Conservation (phyloP, 805 yeast genomes). For the Candida verbasci region DNA sequence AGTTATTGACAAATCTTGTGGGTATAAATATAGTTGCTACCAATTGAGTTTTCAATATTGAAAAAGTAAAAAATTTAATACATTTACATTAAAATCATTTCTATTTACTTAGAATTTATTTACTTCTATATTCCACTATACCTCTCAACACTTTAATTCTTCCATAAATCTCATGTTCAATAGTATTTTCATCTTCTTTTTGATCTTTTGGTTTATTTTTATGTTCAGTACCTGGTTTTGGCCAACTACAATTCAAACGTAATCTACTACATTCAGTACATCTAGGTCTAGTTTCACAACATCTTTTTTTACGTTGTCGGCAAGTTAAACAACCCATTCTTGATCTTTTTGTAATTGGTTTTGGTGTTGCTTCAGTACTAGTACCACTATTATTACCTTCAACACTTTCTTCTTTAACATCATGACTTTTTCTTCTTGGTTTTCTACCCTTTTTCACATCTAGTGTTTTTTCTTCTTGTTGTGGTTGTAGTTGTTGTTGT, state of each 20-base stretch:
- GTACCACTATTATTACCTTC: background rate
- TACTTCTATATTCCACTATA: slow-evolving; percentile 46
- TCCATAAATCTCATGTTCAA: slow-evolving; percentile 53
- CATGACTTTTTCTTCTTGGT: slow-evolving; percentile 4
- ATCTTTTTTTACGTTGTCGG: slow-evolving; percentile 70
- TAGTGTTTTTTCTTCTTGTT: background rate
- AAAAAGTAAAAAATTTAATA: no score
- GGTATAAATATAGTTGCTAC: no score
- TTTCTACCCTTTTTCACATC: slow-evolving; percentile 2
- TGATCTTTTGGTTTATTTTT: slow-evolving; percentile 52
- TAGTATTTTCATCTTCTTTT: slow-evolving; percentile 46
- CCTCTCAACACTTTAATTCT: slow-evolving; percentile 60
- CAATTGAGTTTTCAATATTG: no score
- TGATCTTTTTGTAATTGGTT: slow-evolving; percentile 42
- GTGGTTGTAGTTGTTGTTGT: slow-evolving; percentile 3
- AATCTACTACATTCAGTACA: slow-evolving; percentile 69
- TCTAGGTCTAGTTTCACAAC: slow-evolving; percentile 65
- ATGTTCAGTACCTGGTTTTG: slow-evolving; percentile 64
- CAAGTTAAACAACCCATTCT: slow-evolving; percentile 78
- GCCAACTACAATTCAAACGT: slow-evolving; percentile 66
- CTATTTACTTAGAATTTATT: no score
- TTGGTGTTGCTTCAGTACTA: background rate
- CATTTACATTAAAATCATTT: no score
- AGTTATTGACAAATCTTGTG: no score
- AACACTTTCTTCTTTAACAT: slow-evolving; percentile 6